Evolutionary conservation across 1,284 basidiomycete genomes (phyloP), one percentile per base, ranked within the genome.

Genomic region (Ceratobasidium sp.): DNA sequence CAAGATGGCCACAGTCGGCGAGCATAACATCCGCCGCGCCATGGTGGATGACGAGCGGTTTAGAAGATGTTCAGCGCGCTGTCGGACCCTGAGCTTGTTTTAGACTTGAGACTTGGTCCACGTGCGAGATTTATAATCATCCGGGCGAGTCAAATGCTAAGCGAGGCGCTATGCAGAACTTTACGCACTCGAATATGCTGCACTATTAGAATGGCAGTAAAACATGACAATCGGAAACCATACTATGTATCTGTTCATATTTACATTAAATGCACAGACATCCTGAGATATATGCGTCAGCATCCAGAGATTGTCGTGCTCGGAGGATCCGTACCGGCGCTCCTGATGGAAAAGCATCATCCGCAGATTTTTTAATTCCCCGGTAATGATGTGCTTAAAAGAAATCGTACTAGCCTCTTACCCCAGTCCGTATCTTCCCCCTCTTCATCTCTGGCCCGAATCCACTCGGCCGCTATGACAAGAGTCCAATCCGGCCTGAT

Each of bases 1-100:
- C 12, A 70, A 41, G 9, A 70, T 23, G 12, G 67, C 67, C 9
- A 70, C 53, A 48, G 67, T 34, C 9, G 67, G 67, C 1, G 67
- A 70, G 21, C 67, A 70, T 16, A 70, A 16, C 41, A 70, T 18
- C n/a, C 67, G 67, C 32, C 67, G 52, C 23, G 67, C 53, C 67
- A 70, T 70, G 21, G 43, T 43, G 26, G n/a, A 41, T 45, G 45
- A 48, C 26, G 48, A 14, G 36, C 36, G 8, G n/a, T 26, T 23
- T 46, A 8, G 23, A 43, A 21, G n/a, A n/a, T n/a, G n/a, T n/a
- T n/a, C n/a, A n/a, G n/a, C n/a, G n/a, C n/a, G n/a, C n/a, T n/a
- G n/a, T n/a, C 39, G 59, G 28, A 61, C 41, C 59, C 59, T 61
- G 59, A 61, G 30, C 45, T 52, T 41, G 58, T 10, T 43, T 41